Percentiles rank a stretch among this genome's conserved stretches.
phyloP scores from a whole-genome alignment of 2,329 filamentous ascomycete species.

The Fonsecaea nubica region DNA sequence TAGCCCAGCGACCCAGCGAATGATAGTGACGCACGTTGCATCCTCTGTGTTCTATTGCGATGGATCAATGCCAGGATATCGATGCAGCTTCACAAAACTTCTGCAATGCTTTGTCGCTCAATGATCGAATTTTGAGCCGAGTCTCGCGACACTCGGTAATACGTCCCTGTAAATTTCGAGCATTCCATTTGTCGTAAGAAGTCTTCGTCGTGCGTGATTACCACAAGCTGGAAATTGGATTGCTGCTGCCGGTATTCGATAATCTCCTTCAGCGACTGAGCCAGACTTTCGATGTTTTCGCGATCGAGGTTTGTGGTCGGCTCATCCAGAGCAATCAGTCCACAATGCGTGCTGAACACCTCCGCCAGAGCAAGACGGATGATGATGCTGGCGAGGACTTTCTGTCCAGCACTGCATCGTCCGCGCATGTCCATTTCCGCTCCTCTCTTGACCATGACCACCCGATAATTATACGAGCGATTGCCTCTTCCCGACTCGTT shows the following conservation, averaged over 20 bases:
- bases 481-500: constrained; percentile 71
- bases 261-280: constrained; percentile 82
- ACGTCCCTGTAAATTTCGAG: constrained; percentile 88
- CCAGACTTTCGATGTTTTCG: constrained; percentile 91
- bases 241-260: constrained; percentile 83
- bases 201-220: constrained; percentile 98
- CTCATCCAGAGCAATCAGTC: constrained; percentile 94
- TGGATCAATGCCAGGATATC: neutral
- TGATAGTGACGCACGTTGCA: constrained; percentile 19
- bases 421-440: constrained; percentile 99
- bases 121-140: constrained; percentile 88
- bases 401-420: constrained; percentile 94
- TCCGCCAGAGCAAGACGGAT: constrained; percentile 95
- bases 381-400: constrained; percentile 95
- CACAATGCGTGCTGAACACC: constrained; percentile 94
- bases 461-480: constrained; percentile 92
- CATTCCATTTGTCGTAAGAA: constrained; percentile 94
- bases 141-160: constrained; percentile 84
- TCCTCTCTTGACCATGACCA: constrained; percentile 97
- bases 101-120: constrained; percentile 64
- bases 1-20: constrained; percentile 19
- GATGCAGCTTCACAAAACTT: constrained; percentile 47
- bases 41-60: neutral
- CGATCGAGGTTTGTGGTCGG: constrained; percentile 95
- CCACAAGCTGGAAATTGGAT: constrained; percentile 95